phyloP scores from a whole-genome alignment of 2,329 filamentous ascomycete species.

The Phyllosticta capitalensis region DNA sequence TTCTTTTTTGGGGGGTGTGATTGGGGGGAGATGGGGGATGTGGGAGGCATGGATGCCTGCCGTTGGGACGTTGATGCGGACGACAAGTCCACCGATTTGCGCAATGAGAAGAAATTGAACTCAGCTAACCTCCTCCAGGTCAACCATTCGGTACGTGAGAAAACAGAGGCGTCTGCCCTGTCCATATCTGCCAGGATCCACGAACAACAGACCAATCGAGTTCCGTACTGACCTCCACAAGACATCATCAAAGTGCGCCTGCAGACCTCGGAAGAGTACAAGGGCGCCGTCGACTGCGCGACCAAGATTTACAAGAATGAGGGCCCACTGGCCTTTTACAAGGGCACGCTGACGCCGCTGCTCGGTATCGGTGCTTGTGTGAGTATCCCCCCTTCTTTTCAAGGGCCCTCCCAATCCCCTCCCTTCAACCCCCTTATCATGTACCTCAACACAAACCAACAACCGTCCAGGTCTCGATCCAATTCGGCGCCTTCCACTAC shows the following conservation, averaged over 20 bases:
- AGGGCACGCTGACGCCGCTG: conserved; percentile 88
- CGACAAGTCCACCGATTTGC: no score
- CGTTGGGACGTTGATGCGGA: neutral
- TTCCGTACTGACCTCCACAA: conserved; percentile 23
- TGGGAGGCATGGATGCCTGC: no score
- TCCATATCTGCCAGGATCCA: neutral
- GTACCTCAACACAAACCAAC: neutral
- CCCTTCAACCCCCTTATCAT: neutral
- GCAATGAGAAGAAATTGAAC: no score
- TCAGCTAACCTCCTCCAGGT: conserved; percentile 31
- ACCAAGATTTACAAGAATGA: conserved; percentile 78
- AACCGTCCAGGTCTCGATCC: conserved; percentile 58
- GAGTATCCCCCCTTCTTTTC: conserved; percentile 16
- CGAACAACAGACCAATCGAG: neutral
- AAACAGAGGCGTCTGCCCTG: neutral
- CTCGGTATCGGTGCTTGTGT: conserved; percentile 95
- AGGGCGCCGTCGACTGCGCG: conserved; percentile 70
- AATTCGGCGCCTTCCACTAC: conserved; percentile 95
- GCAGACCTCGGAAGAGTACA: conserved; percentile 78
- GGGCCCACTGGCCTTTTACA: conserved; percentile 90
- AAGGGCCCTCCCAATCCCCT: neutral
- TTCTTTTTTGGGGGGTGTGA: neutral
- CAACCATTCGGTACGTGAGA: conserved; percentile 54
- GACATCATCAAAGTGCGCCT: conserved; percentile 97
- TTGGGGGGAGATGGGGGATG: no score